These are phyloP conservation scores for Puccinia triticina DNA, from an alignment of 1,284 basidiomycete species.

Conservation along the genomic window DNA sequence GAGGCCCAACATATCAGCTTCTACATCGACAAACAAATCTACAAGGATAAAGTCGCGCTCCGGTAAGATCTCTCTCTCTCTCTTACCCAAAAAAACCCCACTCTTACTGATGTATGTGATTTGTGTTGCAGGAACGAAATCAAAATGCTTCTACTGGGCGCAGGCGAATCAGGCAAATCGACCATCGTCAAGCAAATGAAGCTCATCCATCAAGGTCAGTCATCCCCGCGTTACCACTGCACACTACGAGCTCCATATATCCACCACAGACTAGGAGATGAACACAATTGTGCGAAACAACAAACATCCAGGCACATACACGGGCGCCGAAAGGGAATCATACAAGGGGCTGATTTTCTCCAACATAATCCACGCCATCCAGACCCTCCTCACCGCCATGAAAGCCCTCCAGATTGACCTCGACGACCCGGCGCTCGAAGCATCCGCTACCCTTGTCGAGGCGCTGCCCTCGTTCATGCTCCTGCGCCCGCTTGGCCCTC, in stretches of 20 bases:
- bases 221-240: too few species aligned
- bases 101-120: not conserved
- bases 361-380: constrained; percentile 86
- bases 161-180: constrained; percentile 59
- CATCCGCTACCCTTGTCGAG: constrained; percentile 71
- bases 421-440: too few species aligned
- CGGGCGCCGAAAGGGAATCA: constrained; percentile 83
- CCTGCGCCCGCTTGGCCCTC: constrained; percentile 74
- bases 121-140: constrained; percentile 25
- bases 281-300: too few species aligned
- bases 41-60: constrained; percentile 84
- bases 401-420: constrained; percentile 64
- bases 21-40: constrained; percentile 93
- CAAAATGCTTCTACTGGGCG: constrained; percentile 59
- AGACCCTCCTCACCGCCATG: constrained; percentile 88
- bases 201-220: constrained; percentile 55
- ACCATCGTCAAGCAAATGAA: constrained; percentile 60
- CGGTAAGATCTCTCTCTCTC: constrained; percentile 56
- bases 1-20: constrained; percentile 66
- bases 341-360: constrained; percentile 98
- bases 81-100: not conserved
- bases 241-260: too few species aligned
- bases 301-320: constrained; percentile 69
- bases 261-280: too few species aligned
- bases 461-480: constrained; percentile 79